Evolutionary conservation across 805 yeast species (phyloP).

Genomic region (Scheffersomyces stipitis): DNA sequence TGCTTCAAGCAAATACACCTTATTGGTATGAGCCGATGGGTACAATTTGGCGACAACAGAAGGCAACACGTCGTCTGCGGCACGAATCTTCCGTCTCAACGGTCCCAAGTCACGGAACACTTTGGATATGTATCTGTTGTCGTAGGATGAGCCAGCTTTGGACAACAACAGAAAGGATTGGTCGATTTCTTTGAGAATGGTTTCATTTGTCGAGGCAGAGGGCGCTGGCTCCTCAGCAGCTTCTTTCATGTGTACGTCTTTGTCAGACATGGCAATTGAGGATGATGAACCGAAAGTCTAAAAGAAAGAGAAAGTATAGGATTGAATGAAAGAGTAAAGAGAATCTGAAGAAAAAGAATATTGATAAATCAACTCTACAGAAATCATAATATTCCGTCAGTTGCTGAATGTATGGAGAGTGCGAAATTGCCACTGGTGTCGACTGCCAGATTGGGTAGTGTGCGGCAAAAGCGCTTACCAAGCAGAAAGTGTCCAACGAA

Average conservation of each 20-base stretch:
- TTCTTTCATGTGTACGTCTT: slow-evolving; percentile 21
- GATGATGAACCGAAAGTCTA: too few relatives aligned
- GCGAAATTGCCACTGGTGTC: slow-evolving; percentile 1
- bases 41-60: slow-evolving; percentile 56
- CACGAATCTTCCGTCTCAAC: slow-evolving; percentile 62
- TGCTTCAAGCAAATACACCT: slow-evolving; percentile 35
- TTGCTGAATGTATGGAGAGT: too few relatives aligned
- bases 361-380: too few relatives aligned
- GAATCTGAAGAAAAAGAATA: too few relatives aligned
- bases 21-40: slow-evolving; percentile 47
- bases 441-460: slow-evolving; percentile 10
- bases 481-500: too few relatives aligned
- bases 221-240: slow-evolving; percentile 8
- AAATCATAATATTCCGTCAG: too few relatives aligned
- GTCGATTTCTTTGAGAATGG: slow-evolving; percentile 37
- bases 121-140: slow-evolving; percentile 83
- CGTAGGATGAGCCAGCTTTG: slow-evolving; percentile 70
- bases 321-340: too few relatives aligned
- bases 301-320: too few relatives aligned
- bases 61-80: slow-evolving; percentile 48
- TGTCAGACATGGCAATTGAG: not conserved
- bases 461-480: too few relatives aligned
- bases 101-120: slow-evolving; percentile 81
- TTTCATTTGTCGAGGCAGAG: slow-evolving; percentile 7
- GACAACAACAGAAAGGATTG: slow-evolving; percentile 46